Conservation (phyloP, 441 rosid genomes). For the Euphorbia corollata region DNA sequence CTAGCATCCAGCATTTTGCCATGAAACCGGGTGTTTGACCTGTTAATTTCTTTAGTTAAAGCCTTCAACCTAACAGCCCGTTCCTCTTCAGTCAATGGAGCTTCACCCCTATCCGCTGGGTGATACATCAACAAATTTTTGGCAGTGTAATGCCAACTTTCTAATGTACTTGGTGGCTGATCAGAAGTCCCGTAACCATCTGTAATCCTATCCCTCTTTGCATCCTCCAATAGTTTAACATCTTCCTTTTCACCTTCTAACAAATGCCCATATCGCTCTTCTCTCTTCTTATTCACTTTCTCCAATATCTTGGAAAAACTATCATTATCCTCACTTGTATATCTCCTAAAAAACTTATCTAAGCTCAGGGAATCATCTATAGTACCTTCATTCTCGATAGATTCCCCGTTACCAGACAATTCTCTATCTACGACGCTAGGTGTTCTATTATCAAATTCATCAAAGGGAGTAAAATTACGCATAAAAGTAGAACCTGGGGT, state of each 20-base stretch:
- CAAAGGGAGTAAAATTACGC: constrained; percentile 68
- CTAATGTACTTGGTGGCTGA: constrained; percentile 80
- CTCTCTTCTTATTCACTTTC: constrained; percentile 81
- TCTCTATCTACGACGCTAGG: constrained; percentile 39
- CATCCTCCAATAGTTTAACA: constrained; percentile 46
- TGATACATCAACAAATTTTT: constrained; percentile 95
- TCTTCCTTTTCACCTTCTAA: constrained; percentile 50
- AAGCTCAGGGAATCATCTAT: constrained; percentile 55
- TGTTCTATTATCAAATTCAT: constrained; percentile 53
- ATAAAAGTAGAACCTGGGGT: constrained; percentile 86
- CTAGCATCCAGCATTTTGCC: constrained; percentile 79
- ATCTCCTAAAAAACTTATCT: constrained; percentile 77
- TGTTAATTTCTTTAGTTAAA: constrained; percentile 64
- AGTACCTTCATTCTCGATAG: constrained; percentile 32
- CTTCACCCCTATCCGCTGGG: constrained; percentile 86
- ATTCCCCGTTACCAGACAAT: constrained; percentile 24
- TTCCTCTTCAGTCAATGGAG: constrained; percentile 70
- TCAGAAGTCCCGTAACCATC: constrained; percentile 94
- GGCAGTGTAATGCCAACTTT: constrained; percentile 78
- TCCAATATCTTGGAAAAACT: constrained; percentile 78
- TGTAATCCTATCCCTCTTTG: constrained; percentile 62
- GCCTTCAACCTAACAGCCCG: constrained; percentile 52
- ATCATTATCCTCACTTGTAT: constrained; percentile 87
- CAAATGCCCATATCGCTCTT: constrained; percentile 57
- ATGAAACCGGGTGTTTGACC: constrained; percentile 66